phyloP scores from a whole-genome alignment of 208 protist genomes.

The Sergeia podlipaevii region DNA sequence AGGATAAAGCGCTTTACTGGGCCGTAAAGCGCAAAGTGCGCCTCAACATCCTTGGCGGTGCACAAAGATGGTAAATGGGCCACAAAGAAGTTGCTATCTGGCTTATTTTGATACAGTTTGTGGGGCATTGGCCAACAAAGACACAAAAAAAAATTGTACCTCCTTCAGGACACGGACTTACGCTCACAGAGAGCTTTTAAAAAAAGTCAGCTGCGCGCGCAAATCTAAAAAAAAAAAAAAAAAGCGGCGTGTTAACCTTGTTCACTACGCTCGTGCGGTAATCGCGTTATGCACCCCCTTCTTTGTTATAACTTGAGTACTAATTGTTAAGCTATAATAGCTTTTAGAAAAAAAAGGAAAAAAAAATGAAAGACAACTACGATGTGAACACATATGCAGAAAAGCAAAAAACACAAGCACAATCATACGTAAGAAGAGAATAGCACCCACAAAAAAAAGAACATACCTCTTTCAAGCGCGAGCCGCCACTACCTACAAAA shows the following conservation, averaged over 20 bases:
- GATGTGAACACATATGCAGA: neutral
- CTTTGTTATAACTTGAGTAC: constrained; percentile 6
- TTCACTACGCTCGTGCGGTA: too few relatives aligned
- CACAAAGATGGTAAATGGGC: neutral
- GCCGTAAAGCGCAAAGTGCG: constrained; percentile 12
- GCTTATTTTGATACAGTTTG: neutral
- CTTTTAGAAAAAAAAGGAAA: constrained; percentile 5
- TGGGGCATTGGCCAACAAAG: neutral
- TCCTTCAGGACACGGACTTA: neutral
- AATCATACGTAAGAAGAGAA: too few relatives aligned
- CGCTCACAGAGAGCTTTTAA: neutral
- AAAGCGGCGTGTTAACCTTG: neutral
- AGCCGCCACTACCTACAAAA: too few relatives aligned
- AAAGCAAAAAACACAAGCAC: constrained; percentile 13
- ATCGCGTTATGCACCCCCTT: too few relatives aligned
- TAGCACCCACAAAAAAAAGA: too few relatives aligned
- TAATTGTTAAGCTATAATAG: constrained; percentile 4
- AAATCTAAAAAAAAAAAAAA: constrained; percentile 1
- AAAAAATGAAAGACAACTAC: neutral
- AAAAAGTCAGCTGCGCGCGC: neutral
- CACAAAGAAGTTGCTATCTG: constrained; percentile 11
- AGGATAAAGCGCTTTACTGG: neutral
- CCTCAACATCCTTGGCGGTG: constrained; percentile 1
- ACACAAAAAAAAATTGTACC: neutral
- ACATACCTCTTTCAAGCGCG: too few relatives aligned